phyloP scores from a whole-genome alignment of 1,139 yeast genomes.

The Kurtzmaniella quercitrusa region DNA sequence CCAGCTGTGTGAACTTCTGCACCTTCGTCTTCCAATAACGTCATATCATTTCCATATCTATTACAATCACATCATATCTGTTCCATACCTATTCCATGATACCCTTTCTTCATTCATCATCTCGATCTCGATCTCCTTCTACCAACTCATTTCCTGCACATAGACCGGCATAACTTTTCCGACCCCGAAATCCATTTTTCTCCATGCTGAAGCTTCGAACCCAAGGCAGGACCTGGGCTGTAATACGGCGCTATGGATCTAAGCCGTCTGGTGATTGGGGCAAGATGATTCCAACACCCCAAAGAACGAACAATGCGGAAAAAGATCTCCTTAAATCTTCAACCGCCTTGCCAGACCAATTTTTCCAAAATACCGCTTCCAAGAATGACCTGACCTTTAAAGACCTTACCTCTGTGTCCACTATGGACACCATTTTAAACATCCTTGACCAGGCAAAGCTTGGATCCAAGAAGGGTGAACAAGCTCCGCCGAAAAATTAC shows the following conservation, averaged over 20 bases:
- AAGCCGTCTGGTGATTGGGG: conserved; percentile 16
- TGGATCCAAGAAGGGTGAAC: neutral
- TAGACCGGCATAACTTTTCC: neutral
- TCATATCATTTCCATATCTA: no score
- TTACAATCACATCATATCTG: no score
- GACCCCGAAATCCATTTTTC: neutral
- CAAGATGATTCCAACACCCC: conserved; percentile 6
- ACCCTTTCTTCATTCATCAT: no score
- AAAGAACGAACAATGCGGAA: neutral
- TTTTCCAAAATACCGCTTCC: conserved; percentile 2
- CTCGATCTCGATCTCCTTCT: no score
- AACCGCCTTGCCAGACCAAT: neutral
- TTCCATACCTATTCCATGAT: no score
- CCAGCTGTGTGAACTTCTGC: no score
- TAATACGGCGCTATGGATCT: conserved; percentile 11
- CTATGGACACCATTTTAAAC: conserved; percentile 7
- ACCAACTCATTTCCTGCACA: neutral
- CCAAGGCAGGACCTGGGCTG: neutral
- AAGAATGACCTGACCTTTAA: neutral
- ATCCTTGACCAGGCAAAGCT: conserved; percentile 7
- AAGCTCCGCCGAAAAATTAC: neutral
- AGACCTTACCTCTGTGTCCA: conserved; percentile 6
- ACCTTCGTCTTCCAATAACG: no score
- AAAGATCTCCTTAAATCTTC: conserved; percentile 9
- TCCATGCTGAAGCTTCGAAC: neutral